Base-by-base conservation (phyloP, 2,329 filamentous ascomycete genomes). In the Lasiodiplodia sp. region DNA sequence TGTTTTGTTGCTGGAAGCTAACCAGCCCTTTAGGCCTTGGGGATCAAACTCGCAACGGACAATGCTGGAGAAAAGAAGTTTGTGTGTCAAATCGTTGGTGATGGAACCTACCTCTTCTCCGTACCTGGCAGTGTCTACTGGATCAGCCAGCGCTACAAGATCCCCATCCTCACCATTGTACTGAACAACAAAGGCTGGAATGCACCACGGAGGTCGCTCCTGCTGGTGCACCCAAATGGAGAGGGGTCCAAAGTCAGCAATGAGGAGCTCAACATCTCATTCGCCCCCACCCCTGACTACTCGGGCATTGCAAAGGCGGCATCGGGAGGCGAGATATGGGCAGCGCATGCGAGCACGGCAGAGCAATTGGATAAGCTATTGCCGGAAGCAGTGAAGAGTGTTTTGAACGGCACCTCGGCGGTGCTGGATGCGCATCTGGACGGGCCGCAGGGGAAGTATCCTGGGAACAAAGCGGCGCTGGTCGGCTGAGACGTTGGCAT, bases 121-220 rank as follows among this genome's bases (percentile, higher is more conserved):
- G 86, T 91, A 0, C 89, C 89, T 0, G 86, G 87, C 0, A 87
- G 84, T 3, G 89, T 91, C 0, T 91, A 91, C 77, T 91, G 89
- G 89, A 90, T 92, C 62, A 83, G 86, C 0, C 83, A 88, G 70
- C 83, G 88, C 25, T 92, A 92, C 76, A 84, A 86, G 7, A 90
- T 91, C 66, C 89, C 89, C 0, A 81, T 91, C 14, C 78, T 92
- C 44, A 90, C 88, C 0, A 88, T 92, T 53, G 87, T 91, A 12
- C 77, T 92, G 63, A 91, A 91, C 75, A 92, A 92, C 74, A 87
- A 90, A 78, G 89, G 89, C 55, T 92, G 89, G 89, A 90, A 92
- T 73, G 89, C 89, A 0, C 89, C 89, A 0, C 81, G 86, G 5
- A 82, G 83, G 67, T 88, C 85, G 18, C 82, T 91, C 75, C 78